Evolutionary conservation across 805 yeast genomes (phyloP).

Genomic region (Maudiozyma turicensis): DNA sequence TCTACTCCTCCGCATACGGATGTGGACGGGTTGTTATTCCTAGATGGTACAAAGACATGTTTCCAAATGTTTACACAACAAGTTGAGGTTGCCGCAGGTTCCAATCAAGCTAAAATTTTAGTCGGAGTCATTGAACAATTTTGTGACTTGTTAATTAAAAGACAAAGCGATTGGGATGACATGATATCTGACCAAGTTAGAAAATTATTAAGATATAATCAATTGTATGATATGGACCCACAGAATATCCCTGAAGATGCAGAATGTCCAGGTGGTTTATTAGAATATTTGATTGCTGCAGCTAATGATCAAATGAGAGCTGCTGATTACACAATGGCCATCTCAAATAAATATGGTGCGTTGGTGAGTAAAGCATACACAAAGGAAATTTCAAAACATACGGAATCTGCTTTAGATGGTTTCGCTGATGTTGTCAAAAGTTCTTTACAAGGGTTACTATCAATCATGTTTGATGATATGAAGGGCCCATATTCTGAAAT

Average conservation of each 20-base stretch:
- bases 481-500: conserved; percentile 49
- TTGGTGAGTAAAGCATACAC: conserved; percentile 56
- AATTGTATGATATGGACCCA: conserved; percentile 24
- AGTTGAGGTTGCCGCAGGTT: conserved; percentile 76
- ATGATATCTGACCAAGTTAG: conserved; percentile 46
- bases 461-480: conserved; percentile 64
- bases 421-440: conserved; percentile 65
- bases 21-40: conserved; percentile 51
- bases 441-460: conserved; percentile 45
- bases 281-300: conserved; percentile 72
- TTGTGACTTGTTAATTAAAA: conserved; percentile 44
- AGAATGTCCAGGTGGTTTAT: conserved; percentile 59
- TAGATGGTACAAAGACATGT: conserved; percentile 72
- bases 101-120: conserved; percentile 70
- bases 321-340: conserved; percentile 60
- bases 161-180: conserved; percentile 55
- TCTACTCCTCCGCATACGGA: conserved; percentile 65
- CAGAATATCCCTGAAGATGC: conserved; percentile 32
- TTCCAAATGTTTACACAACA: conserved; percentile 83
- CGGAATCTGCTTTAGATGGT: conserved; percentile 65
- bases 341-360: conserved; percentile 50
- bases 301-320: conserved; percentile 77
- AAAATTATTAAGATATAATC: conserved; percentile 28
- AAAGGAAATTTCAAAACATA: conserved; percentile 44
- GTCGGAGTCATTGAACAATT: conserved; percentile 72